Conservation (phyloP, 495 filamentous ascomycete species). For the Penicillium psychrofluorescens region DNA sequence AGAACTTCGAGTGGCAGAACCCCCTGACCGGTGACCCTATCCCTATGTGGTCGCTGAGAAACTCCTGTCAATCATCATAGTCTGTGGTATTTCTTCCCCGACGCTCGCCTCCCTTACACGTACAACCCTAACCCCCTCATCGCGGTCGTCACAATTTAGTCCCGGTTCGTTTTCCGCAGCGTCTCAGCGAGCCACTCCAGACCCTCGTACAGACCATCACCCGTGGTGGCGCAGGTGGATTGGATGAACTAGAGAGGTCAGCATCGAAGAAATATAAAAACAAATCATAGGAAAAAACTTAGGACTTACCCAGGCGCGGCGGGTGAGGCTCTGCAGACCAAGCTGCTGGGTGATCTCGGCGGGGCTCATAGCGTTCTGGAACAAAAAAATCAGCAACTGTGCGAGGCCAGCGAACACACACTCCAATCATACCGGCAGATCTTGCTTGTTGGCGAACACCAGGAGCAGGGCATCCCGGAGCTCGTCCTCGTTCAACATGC, state of each 20-base stretch:
- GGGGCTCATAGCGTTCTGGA: constrained; percentile 96
- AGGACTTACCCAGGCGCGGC: constrained; percentile 90
- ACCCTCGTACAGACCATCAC: constrained; percentile 99
- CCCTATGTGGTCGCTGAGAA: constrained; percentile 20
- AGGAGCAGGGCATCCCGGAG: constrained; percentile 93
- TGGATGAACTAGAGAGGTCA: constrained; percentile 78
- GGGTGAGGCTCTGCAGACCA: constrained; percentile 94
- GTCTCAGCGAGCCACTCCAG: constrained; percentile 97
- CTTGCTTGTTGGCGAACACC: constrained; percentile 99
- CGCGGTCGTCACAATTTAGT: constrained; percentile 48
- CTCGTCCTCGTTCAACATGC: constrained; percentile 99
- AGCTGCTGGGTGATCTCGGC: constrained; percentile 99
- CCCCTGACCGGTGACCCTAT: neutral
- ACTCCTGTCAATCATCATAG: constrained; percentile 37
- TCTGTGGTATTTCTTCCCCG: constrained; percentile 36
- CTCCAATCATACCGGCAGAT: constrained; percentile 75
- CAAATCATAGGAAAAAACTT: neutral
- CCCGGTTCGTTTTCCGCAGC: constrained; percentile 83
- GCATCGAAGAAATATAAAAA: constrained; percentile 1
- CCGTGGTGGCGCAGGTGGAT: constrained; percentile 98
- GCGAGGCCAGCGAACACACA: too few species aligned
- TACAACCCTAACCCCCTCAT: constrained; percentile 8
- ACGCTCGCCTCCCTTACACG: constrained; percentile 23
- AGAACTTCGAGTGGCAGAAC: constrained; percentile 16
- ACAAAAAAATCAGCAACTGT: neutral